Evolutionary conservation across 2,329 filamentous ascomycete genomes (phyloP).

Genomic region (Colletotrichum simmondsii): DNA sequence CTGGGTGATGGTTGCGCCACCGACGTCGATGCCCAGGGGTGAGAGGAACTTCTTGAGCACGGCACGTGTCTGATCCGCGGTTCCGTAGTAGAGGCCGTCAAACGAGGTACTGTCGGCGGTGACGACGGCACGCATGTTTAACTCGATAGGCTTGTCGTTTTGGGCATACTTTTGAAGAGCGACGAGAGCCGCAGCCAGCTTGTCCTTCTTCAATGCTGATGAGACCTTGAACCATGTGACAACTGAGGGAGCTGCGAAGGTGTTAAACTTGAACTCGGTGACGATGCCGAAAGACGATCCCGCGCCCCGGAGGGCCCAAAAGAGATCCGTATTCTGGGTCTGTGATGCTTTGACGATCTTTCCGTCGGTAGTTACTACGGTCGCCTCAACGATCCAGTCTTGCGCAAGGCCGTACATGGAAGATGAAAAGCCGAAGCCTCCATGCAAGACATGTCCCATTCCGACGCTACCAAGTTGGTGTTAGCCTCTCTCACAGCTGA

Average conservation of each 20-base stretch:
- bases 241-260: conserved; percentile 47
- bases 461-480: conserved; percentile 45
- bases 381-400: conserved; percentile 48
- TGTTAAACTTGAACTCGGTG: conserved; percentile 50
- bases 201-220: conserved; percentile 1
- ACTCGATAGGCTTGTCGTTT: conserved; percentile 35
- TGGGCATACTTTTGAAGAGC: conserved; percentile 41
- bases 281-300: conserved; percentile 55
- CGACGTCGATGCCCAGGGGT: conserved; percentile 1
- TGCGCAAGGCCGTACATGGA: conserved; percentile 42
- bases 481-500: not conserved
- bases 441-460: conserved; percentile 52
- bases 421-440: conserved; percentile 49
- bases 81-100: conserved; percentile 44
- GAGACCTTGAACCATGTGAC: conserved; percentile 40
- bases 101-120: conserved; percentile 35
- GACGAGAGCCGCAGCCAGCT: conserved; percentile 3
- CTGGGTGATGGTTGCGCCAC: not conserved
- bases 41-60: conserved; percentile 16
- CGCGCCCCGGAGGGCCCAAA: conserved; percentile 55
- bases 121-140: conserved; percentile 42
- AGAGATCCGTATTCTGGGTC: conserved; percentile 50
- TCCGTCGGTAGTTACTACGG: conserved; percentile 49
- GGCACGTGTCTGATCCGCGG: conserved; percentile 22
- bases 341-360: conserved; percentile 44